Base-by-base conservation (phyloP, 2,329 filamentous ascomycete genomes). In the Cercospora citrullina region DNA sequence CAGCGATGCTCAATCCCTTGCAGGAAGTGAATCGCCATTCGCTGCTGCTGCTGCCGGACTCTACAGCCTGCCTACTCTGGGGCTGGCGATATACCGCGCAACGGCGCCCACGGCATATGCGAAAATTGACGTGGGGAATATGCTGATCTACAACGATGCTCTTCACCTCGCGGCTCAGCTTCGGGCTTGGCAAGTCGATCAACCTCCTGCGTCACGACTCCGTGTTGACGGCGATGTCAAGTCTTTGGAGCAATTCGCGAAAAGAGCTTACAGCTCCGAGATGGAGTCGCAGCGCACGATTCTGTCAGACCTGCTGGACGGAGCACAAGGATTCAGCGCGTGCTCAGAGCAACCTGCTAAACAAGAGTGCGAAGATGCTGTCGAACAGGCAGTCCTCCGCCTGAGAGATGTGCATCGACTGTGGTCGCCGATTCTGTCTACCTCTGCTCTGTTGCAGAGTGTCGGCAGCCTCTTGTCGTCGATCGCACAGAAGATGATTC, bases 31-130 rank as follows among this genome's bases (percentile, higher is more conserved):
- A 23, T 81, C 86, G 10, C 85, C 89, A 0, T 87, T 94, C 61
- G 85, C 88, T 0, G 83, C 89, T 12, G 90, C 90, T 4, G 90
- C 89, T 0, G 82, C 86, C 7, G 91, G 89, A 0, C 82, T 95
- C 0, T 93, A 93, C 74, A 85, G 85, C 39, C 80, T 95, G 3
- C 91, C 92, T 1, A 90, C 89, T 0, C 85, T 93, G 18, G 85
- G 89, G 1, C 81, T 95, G 53, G 91, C 91, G n/a, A 87, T 94
- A 80, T 95, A 93, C 78, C 85, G 92, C 60, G 91, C 91, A 3
- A 87, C 93, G 2, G 90, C 91, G 5, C 88, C 90, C 0, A 87
- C 90, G 66, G 91, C 91, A 74, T 95, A 95, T 76, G 83, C 87
- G 0, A 82, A 87, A 23, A 84, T 88, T 45, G 80, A 80, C 18